Evolutionary conservation across 108 stramenopile species (phyloP).

Genomic region (Discostella stelligeroides): DNA sequence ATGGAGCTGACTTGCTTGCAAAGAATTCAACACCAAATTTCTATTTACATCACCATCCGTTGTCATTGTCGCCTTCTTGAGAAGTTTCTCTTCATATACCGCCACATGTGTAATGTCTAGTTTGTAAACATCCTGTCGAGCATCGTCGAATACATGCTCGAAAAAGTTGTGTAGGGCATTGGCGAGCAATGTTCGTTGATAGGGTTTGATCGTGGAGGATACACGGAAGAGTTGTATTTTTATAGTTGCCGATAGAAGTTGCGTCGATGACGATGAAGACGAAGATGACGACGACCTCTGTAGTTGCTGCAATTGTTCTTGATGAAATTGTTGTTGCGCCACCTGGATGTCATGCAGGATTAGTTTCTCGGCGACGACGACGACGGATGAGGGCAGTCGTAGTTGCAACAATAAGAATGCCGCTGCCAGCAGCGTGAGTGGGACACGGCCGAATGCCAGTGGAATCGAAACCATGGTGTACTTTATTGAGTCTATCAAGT

Average conservation of each 20-base stretch:
- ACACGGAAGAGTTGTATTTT: constrained; percentile 18
- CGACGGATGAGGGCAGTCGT: too few species aligned
- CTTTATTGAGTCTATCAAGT: too few species aligned
- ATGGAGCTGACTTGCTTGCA: constrained; percentile 4
- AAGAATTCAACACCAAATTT: constrained; percentile 6
- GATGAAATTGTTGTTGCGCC: too few species aligned
- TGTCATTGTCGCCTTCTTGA: constrained; percentile 4
- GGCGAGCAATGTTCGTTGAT: constrained; percentile 7
- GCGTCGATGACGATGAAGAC: too few species aligned
- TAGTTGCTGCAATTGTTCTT: background rate
- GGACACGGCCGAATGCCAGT: too few species aligned
- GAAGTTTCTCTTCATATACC: constrained; percentile 39
- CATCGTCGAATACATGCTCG: constrained; percentile 29
- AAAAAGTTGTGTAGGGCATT: constrained; percentile 26
- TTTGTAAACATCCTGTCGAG: constrained; percentile 29
- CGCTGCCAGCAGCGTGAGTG: background rate
- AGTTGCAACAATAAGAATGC: too few species aligned
- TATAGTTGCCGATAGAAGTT: constrained; percentile 37
- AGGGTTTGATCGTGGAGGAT: constrained; percentile 16
- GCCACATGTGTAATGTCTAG: constrained; percentile 27
- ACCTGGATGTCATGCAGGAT: too few species aligned
- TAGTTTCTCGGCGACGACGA: too few species aligned
- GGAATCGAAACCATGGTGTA: too few species aligned
- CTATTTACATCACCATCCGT: background rate
- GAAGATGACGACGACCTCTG: too few species aligned